Evolutionary conservation across 164 flowering plant genomes (phyloP), one percentile per base, ranked within the genome.

Genomic region (Magnolia sinica): DNA sequence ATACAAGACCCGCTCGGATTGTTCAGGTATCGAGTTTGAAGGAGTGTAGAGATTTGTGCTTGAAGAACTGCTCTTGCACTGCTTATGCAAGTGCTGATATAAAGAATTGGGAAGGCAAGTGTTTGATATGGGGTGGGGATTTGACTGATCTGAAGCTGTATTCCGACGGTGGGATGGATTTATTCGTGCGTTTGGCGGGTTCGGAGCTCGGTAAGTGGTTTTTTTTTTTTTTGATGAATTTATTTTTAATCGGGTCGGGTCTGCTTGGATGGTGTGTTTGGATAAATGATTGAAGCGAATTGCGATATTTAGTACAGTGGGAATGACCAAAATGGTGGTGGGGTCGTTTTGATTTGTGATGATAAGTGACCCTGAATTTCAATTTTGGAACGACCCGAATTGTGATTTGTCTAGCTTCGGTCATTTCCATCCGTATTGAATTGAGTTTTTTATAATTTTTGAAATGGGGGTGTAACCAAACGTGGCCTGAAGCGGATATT

Each of bases 51-150:
- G 55, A 0, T 9, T 10, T 20, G 63, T 84, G 86, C 64, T 0
- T 29, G 55, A 78, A 20, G 64, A 81, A 79, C 27, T 84, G 86
- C 68, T 77, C 81, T 31, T 79, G 85, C 51, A 68, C 37, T 37
- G 85, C 81, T 71, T 83, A 81, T 52, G 29, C 85, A 11, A 68
- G 29, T 66, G 50, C 68, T 0, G 67, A 84, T 64, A 73, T 81
- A 0, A 49, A 20, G 1, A 22, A 8, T n/a, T 78, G 74, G 3
- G 76, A 58, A 1, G 77, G 68, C 52, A 83, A 82, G 2, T 85
- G 87, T 55, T 71, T 86, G 52, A 52, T 79, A 13, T 86, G 87
- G 87, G 27, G 58, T 24, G 72, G 49, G 24, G 79, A 72, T 20
- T 49, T 85, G 73, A 61, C 74, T 4, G 86, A 85, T 78, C 64